A percentile compares a stretch with the other conserved stretches of the same genome.
These are phyloP conservation scores for Pleomassaria siparia DNA, from an alignment of 2,329 filamentous ascomycete genomes.

Conservation along the genomic window DNA sequence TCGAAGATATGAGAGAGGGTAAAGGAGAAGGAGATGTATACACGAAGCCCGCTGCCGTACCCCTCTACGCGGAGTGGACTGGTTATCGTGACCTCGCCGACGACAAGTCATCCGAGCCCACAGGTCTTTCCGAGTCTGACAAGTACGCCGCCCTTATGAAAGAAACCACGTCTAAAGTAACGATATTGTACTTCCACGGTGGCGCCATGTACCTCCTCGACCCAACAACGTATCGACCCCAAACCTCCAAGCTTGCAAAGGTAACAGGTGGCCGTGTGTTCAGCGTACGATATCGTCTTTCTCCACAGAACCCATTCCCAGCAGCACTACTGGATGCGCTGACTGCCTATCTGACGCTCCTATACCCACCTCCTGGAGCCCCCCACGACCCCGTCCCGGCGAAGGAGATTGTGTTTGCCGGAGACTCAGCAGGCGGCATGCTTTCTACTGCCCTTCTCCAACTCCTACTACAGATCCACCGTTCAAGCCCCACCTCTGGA, in stretches of 20 bases:
- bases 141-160: slow-evolving; percentile 69
- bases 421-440: slow-evolving; percentile 77
- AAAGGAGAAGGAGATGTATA: slow-evolving; percentile 33
- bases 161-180: slow-evolving; percentile 64
- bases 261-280: slow-evolving; percentile 68
- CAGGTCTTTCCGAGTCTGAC: slow-evolving; percentile 59
- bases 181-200: slow-evolving; percentile 74
- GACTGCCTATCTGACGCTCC: slow-evolving; percentile 69
- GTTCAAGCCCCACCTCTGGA: slow-evolving; percentile 41
- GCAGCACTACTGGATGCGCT: slow-evolving; percentile 72
- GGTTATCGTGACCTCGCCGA: slow-evolving; percentile 63
- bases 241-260: slow-evolving; percentile 64
- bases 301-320: slow-evolving; percentile 75
- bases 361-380: slow-evolving; percentile 70
- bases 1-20: slow-evolving; percentile 56
- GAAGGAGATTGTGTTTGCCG: slow-evolving; percentile 68
- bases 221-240: slow-evolving; percentile 64
- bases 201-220: slow-evolving; percentile 75
- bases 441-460: slow-evolving; percentile 68
- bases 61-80: slow-evolving; percentile 75
- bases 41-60: slow-evolving; percentile 54
- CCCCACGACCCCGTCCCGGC: slow-evolving; percentile 67
- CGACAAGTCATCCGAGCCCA: slow-evolving; percentile 54
- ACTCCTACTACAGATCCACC: slow-evolving; percentile 65
- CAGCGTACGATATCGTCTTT: slow-evolving; percentile 72